Conservation (phyloP, 129 eudicot species). For the Chrysanthemum seticuspe region DNA sequence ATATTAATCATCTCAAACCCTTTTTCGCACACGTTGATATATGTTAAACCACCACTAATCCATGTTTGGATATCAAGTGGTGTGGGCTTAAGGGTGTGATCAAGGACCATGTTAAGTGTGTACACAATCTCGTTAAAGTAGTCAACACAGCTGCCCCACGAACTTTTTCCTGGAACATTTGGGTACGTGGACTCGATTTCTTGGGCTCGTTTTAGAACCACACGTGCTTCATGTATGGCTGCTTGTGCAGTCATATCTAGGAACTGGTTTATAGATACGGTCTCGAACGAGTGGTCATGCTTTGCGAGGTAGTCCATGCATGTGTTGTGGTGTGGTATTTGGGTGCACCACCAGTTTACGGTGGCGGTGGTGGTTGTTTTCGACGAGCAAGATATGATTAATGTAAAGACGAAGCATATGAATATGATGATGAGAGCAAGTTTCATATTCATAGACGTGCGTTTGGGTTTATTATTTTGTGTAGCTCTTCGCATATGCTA, state of each 20-base stretch:
- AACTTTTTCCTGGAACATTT: constrained; percentile 25
- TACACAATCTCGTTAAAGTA: constrained; percentile 25
- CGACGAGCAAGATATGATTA: constrained; percentile 24
- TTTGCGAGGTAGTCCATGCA: constrained; percentile 9
- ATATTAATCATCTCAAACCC: constrained; percentile 28
- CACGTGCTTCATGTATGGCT: constrained; percentile 24
- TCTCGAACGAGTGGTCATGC: not conserved
- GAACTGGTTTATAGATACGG: constrained; percentile 19
- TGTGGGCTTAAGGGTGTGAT: constrained; percentile 13
- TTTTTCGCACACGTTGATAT: constrained; percentile 25
- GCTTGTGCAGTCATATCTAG: constrained; percentile 9
- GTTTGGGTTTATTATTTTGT: not conserved
- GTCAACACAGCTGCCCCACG: constrained; percentile 32
- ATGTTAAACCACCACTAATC: constrained; percentile 28
- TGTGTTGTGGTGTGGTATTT: constrained; percentile 30
- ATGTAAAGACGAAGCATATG: not conserved
- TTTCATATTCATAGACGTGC: constrained; percentile 3
- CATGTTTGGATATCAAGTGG: constrained; percentile 34
- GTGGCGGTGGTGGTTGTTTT: constrained; percentile 18
- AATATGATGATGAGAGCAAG: constrained; percentile 5
- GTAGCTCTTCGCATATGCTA: not conserved
- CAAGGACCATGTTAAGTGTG: constrained; percentile 28
- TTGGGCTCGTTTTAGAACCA: constrained; percentile 20
- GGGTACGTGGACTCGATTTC: constrained; percentile 28
- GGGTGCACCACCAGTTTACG: constrained; percentile 37